Evolutionary conservation across 2,329 filamentous ascomycete species (phyloP), one percentile per base, ranked within the genome.

Genomic region (Aspergillus tubingensis): DNA sequence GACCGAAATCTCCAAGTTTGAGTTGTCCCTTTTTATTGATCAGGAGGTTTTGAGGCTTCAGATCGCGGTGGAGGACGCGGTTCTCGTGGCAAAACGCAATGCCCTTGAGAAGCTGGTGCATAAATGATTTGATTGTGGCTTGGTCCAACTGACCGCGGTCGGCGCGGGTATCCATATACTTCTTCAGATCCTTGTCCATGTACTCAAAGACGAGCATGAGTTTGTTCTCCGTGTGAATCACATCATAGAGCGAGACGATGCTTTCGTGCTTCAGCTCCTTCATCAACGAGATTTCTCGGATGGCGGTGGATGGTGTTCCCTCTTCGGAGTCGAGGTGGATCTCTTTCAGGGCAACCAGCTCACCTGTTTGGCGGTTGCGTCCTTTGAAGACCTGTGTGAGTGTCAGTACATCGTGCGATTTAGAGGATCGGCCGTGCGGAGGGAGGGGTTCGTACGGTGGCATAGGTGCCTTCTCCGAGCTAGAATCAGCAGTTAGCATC

Each of bases 251-350:
- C 61, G 90, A 91, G 70, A 99, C 93, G 67, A 99, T 98, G 75
- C 97, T 98, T 76, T 97, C 93, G 79, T 99, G 95, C 79, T 98
- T 98, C 67, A 99, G 85, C 80, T 99, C 95, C 80, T 99, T 99
- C 95, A 99, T 98, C 59, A 99, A 85, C 1, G 93, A 97, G 71
- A 99, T 99, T 79, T 99, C 95, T 72, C 95, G 91, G 76, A 99
- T 99, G 50, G 95, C 95, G 0, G 95, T 99, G 54, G 91, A 96
- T 3, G 95, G 95, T 0, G 95, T 99, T 69, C 95, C 95, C 81
- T 99, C 95, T 82, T 99, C 95, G 53, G 91, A 96, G 78, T 99
- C 95, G 64, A 99, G 91, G 76, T 99, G 95, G 70, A 99, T 99
- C 80, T 99, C 95, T 79, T 99, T 99, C 65, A 99, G 85, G 5